Percentiles rank a stretch among this genome's conserved stretches.
Evolutionary conservation across 371 early-diverging fungal species (phyloP).

Genomic region (Saksenaea vasiformis): DNA sequence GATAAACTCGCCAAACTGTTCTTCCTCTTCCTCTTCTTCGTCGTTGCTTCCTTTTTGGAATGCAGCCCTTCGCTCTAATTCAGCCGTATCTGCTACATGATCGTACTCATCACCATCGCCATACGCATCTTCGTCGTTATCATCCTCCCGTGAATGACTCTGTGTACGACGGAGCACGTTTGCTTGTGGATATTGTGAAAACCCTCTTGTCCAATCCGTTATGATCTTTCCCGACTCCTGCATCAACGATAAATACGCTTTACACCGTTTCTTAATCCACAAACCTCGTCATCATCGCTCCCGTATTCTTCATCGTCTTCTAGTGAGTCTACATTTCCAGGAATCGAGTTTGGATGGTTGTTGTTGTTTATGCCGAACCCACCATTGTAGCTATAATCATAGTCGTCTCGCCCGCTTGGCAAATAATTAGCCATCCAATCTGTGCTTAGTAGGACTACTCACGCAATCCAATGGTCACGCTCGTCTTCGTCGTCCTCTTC

Average conservation of each 20-base stretch:
- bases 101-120: conserved; percentile 13
- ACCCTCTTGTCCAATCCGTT: conserved; percentile 27
- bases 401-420: conserved; percentile 28
- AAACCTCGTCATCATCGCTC: conserved; percentile 30
- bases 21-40: conserved; percentile 30
- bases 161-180: conserved; percentile 30
- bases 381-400: conserved; percentile 23
- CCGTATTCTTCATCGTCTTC: conserved; percentile 28
- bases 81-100: neutral
- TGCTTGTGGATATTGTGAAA: conserved; percentile 24
- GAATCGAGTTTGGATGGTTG: conserved; percentile 10
- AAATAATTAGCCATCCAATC: neutral
- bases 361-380: conserved; percentile 16
- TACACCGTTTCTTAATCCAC: neutral
- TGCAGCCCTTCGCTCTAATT: neutral
- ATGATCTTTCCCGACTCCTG: conserved; percentile 18
- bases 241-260: neutral
- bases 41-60: neutral
- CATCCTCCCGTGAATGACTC: conserved; percentile 22
- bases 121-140: conserved; percentile 7
- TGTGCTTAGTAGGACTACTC: neutral
- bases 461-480: conserved; percentile 36
- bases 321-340: conserved; percentile 13
- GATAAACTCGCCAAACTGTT: conserved; percentile 47
- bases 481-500: conserved; percentile 36